Base-by-base conservation (phyloP, 495 filamentous ascomycete species). In the Tuber brumale region DNA sequence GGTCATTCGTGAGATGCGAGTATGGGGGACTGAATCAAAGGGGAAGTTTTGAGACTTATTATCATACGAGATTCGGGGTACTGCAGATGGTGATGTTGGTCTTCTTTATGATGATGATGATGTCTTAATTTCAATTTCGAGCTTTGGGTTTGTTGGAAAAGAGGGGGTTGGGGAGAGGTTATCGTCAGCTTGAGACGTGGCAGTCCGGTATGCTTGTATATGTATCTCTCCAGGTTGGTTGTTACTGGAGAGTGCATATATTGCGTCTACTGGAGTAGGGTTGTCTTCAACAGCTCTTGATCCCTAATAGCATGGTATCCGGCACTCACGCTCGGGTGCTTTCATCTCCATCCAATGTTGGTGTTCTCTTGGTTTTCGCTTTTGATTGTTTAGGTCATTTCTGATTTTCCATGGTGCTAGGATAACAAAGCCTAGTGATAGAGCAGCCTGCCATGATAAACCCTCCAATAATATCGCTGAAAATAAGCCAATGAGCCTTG, bases 331-430 rank as follows among this genome's bases (percentile, higher is more conserved):
- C 57, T 66, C 27, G 57, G 19, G 35, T 5, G 27, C 51, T 31
- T 18, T 66, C 27, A 66, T 66, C 27, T 18, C 57, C 5, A 35
- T 35, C 57, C 57, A 66, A 19, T 18, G 57, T 12, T 18, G 5
- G 27, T 66, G 57, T 66, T 31, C n/a, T 61, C n/a, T 61, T 27
- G 51, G 51, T 61, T 23, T 57, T 61, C 57, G 35, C 51, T 61
- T 27, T 66, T 35, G 14, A 12, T 31, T 35, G 57, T 35, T 35
- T 31, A 66, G 57, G 57, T 66, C 27, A 35, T 66, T 66, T 66
- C 57, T 35, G 57, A 66, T 66, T 66, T 66, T 66, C 31, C 12
- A 31, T 66, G 57, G 57, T 66, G 57, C 57, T 66, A 66, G 57
- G 57, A 66, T 35, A 35, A 12, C 27, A 35, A 35, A 35, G 3